Base-by-base conservation (phyloP, 1,139 yeast genomes). In the Pichia sorboxylosa region DNA sequence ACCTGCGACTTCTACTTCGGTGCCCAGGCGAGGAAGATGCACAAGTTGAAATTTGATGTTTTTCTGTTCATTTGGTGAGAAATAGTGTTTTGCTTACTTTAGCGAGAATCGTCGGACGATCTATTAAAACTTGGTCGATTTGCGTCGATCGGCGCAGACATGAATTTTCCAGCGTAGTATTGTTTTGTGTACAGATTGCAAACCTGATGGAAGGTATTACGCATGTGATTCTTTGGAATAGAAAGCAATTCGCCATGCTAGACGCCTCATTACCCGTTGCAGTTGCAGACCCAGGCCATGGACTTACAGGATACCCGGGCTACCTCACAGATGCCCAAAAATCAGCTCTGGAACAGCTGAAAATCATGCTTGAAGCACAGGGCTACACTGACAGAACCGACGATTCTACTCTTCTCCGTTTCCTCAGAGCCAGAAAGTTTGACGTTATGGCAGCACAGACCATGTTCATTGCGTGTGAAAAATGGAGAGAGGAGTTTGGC, bases 361-460 rank as follows among this genome's bases (percentile, higher is more conserved):
- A 77, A 46, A 63, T 62, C 20, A 62, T 66, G 36, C 65, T 87
- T 45, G 59, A 57, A 37, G 77, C 66, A 7, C 68, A 64, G 37
- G 94, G 93, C 3, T 84, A 66, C 60, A 66, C 61, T 20, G 69
- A 73, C 33, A 74, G 98, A 48, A 59, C 82, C 36, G 98, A 90
- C 57, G 94, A 83, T 49, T 82, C 95, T n/a, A 69, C 92, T 5
- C 61, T 90, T 55, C 55, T 61, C 35, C 74, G 98, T 49, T 90
- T 90, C 61, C 66, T 92, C 47, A 74, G 98, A 54, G 98, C 98
- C 14, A 77, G 98, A 58, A 87, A 85, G 66, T 90, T 90, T 51
- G 95, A 85, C 48, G 62, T 90, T 27, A 69, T 63, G 38, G 72
- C 76, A 54, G 82, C 97, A 27, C 70, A 71, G 54, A 73, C 68